Base-by-base conservation (phyloP, 352 stramenopile species). In the Achlya hypogyna region DNA sequence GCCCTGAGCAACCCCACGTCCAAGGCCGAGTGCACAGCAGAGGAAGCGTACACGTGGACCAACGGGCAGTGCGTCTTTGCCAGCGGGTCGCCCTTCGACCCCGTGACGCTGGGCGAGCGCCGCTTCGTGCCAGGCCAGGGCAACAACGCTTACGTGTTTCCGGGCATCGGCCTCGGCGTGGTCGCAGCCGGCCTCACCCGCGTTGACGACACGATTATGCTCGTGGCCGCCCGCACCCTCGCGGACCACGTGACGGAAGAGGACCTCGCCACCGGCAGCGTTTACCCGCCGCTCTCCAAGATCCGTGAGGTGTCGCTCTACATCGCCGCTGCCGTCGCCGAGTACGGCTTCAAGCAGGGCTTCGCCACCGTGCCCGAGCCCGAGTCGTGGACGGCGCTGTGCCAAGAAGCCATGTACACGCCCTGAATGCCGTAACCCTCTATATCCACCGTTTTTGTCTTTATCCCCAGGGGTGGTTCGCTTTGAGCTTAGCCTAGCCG, bases 81-180 rank as follows among this genome's bases (percentile, higher is more conserved):
- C 8, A 97, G 84, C 62, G 96, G 96, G 49, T 97, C 83, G 43
- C 95, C 96, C 20, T 99, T 99, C 79, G 91, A 97, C 75, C 89
- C 93, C 5, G 91, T 98, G 6, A 72, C 87, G 70, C 79, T 96
- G 62, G 87, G 96, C 67, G 93, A 88, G 58, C 80, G 90, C 70
- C 87, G 73, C 20, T 91, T 78, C 62, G 77, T 92, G 51, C 91
- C 90, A 29, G 84, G 86, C 43, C 91, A 97, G 73, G 85, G 87
- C 73, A 98, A 98, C 82, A 98, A 98, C 78, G 91, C 95, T 74
- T 99, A 98, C 77, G 91, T 99, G 69, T 99, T 99, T 81, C 95
- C 96, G 23, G 96, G 95, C 53, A 81, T 99, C 62, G 96, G 93
- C 25, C 82, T 99, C 4, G 96, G 91, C 40, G 93, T 93, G 23